phyloP scores from a whole-genome alignment of 345 rosid genomes.

The Lepidium africanum region DNA sequence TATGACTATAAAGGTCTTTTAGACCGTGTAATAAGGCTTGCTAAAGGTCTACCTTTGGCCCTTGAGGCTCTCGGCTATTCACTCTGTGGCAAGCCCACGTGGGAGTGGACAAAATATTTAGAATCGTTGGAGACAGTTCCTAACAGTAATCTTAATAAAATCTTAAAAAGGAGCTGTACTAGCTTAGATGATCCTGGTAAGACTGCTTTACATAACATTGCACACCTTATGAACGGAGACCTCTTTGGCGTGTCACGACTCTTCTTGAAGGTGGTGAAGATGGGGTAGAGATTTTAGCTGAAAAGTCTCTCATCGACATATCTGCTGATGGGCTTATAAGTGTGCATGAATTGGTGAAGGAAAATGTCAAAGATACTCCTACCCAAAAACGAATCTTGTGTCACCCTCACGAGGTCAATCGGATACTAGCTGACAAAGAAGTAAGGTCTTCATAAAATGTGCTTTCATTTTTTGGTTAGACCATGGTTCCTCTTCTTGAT shows the following conservation, averaged over 20 bases:
- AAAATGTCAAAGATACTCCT: neutral
- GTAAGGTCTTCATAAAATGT: neutral
- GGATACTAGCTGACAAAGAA: neutral
- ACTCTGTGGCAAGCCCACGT: neutral
- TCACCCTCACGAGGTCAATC: neutral
- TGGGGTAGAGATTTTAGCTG: neutral
- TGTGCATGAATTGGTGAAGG: neutral
- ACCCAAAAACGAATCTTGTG: neutral
- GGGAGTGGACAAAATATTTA: neutral
- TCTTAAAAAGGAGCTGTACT: neutral
- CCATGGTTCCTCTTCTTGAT: neutral
- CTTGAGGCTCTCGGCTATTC: neutral
- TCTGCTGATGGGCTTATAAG: neutral
- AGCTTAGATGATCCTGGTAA: neutral
- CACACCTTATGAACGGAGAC: neutral
- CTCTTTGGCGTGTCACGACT: neutral
- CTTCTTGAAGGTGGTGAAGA: neutral
- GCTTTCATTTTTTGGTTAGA: neutral
- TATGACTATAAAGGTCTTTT: neutral
- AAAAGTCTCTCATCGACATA: constrained; percentile 5
- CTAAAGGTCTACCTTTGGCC: constrained; percentile 13
- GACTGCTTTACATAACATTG: neutral
- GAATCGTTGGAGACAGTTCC: neutral
- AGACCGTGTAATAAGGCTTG: neutral
- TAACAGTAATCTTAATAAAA: neutral